A percentile compares a stretch with the other conserved stretches of the same genome.
These are phyloP conservation scores for Chlorella sp. DNA, from an alignment of 139 green algal species.

Conservation along the genomic window DNA sequence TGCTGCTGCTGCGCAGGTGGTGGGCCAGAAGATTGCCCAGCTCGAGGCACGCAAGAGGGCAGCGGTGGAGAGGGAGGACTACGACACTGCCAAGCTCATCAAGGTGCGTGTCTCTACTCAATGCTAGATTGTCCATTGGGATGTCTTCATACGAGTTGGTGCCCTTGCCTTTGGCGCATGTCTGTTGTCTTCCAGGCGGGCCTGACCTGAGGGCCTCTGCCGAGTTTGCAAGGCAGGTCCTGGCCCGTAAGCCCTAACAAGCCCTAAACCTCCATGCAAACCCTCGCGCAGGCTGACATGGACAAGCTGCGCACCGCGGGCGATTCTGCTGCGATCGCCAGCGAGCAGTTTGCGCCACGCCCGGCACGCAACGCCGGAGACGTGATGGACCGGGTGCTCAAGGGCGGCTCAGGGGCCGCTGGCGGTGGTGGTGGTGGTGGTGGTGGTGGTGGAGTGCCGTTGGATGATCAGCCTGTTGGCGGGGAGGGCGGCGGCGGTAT, in stretches of 20 bases:
- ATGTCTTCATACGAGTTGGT: not conserved
- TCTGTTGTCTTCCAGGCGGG: not conserved
- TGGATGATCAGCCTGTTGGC: conserved; percentile 22
- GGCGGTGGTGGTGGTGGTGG: not conserved
- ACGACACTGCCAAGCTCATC: conserved; percentile 88
- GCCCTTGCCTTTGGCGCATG: not conserved
- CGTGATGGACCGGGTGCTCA: conserved; percentile 52
- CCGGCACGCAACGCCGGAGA: conserved; percentile 33
- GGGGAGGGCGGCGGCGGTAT: not conserved
- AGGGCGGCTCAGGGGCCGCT: not conserved
- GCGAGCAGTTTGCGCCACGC: conserved; percentile 1
- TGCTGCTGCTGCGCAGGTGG: too few species aligned
- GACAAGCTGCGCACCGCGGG: conserved; percentile 58
- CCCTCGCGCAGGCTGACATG: conserved; percentile 46
- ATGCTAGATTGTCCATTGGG: not conserved
- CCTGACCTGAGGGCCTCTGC: not conserved
- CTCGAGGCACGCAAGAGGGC: conserved; percentile 68
- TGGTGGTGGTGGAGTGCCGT: too few species aligned
- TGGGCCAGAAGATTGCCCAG: conserved; percentile 63
- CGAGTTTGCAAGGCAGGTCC: not conserved
- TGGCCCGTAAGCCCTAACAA: not conserved
- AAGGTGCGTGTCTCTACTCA: conserved; percentile 49
- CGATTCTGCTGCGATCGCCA: conserved; percentile 21
- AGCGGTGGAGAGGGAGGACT: conserved; percentile 84
- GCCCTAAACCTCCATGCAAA: not conserved